These are phyloP conservation scores for Candida dubliniensis DNA, from an alignment of 1,139 yeast species.

Conservation along the genomic window DNA sequence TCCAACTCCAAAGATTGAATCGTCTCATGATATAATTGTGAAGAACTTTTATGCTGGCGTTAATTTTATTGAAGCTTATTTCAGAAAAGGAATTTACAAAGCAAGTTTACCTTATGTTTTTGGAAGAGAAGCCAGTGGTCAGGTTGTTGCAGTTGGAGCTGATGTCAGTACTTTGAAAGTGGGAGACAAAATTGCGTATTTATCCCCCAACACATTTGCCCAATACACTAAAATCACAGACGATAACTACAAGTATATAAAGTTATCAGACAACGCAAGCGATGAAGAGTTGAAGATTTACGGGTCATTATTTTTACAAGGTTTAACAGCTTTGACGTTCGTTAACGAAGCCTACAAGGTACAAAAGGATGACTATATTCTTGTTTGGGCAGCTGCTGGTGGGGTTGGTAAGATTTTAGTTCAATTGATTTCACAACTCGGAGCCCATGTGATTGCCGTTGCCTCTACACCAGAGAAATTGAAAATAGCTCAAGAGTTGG, in stretches of 20 bases:
- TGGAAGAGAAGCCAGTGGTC: slow-evolving; percentile 88
- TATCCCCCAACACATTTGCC: slow-evolving; percentile 57
- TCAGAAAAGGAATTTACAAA: slow-evolving; percentile 69
- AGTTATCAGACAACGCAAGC: slow-evolving; percentile 47
- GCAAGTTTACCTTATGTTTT: slow-evolving; percentile 56
- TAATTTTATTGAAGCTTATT: slow-evolving; percentile 80
- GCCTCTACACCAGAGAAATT: slow-evolving; percentile 75
- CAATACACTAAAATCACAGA: slow-evolving; percentile 61
- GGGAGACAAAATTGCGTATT: slow-evolving; percentile 74
- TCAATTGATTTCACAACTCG: slow-evolving; percentile 60
- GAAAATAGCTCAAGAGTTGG: slow-evolving; percentile 57
- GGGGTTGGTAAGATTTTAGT: slow-evolving; percentile 77
- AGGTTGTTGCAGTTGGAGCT: slow-evolving; percentile 65
- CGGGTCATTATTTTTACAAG: slow-evolving; percentile 68
- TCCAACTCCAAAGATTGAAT: slow-evolving; percentile 57
- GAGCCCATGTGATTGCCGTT: slow-evolving; percentile 81
- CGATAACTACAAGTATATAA: slow-evolving; percentile 30
- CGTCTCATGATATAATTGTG: slow-evolving; percentile 57
- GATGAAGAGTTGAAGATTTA: slow-evolving; percentile 52
- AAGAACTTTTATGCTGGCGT: slow-evolving; percentile 76
- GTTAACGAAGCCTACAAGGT: slow-evolving; percentile 65
- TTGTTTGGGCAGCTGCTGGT: slow-evolving; percentile 94
- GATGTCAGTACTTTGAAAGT: slow-evolving; percentile 55
- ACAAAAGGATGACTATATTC: slow-evolving; percentile 62
- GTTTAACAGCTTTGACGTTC: slow-evolving; percentile 76